A percentile compares a stretch with the other conserved stretches of the same genome.
phyloP scores from a whole-genome alignment of 768 basidiomycete genomes.

The Termitomyces sp. region DNA sequence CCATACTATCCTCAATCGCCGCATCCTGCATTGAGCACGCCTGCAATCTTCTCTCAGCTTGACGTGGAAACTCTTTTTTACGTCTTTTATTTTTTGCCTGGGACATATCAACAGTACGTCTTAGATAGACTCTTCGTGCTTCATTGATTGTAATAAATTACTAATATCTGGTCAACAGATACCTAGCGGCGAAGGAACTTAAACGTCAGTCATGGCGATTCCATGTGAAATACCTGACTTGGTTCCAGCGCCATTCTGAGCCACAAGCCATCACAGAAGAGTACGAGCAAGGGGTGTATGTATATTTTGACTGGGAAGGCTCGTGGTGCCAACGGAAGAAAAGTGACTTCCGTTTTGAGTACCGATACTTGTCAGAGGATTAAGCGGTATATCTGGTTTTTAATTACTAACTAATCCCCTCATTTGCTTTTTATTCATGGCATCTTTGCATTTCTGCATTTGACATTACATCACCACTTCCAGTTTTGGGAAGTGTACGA shows the following conservation, averaged over 20 bases:
- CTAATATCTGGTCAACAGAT: conserved; percentile 40
- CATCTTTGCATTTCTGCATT: conserved; percentile 9
- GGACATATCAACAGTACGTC: conserved; percentile 94
- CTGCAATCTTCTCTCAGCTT: conserved; percentile 82
- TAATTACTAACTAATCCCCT: background rate
- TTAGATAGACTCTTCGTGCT: background rate
- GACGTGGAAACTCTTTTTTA: conserved; percentile 98
- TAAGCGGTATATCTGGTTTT: conserved; percentile 28
- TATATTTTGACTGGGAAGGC: conserved; percentile 99
- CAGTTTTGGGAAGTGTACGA: conserved; percentile 14
- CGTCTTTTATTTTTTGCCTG: conserved; percentile 96
- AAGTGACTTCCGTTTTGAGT: conserved; percentile 95
- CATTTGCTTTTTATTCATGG: background rate
- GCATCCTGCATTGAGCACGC: conserved; percentile 72
- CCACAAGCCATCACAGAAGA: conserved; percentile 99
- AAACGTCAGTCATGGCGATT: conserved; percentile 99
- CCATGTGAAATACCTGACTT: conserved; percentile 98
- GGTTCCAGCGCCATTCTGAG: conserved; percentile 98
- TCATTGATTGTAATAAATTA: background rate
- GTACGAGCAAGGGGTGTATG: conserved; percentile 98
- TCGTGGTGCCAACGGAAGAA: conserved; percentile 99
- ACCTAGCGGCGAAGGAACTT: conserved; percentile 92
- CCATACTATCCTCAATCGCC: conserved; percentile 92
- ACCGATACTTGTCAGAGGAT: conserved; percentile 92
- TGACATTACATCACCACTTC: conserved; percentile 6